These are phyloP conservation scores for Exophiala lecanii-corni DNA, from an alignment of 2,329 filamentous ascomycete species.

Conservation along the genomic window DNA sequence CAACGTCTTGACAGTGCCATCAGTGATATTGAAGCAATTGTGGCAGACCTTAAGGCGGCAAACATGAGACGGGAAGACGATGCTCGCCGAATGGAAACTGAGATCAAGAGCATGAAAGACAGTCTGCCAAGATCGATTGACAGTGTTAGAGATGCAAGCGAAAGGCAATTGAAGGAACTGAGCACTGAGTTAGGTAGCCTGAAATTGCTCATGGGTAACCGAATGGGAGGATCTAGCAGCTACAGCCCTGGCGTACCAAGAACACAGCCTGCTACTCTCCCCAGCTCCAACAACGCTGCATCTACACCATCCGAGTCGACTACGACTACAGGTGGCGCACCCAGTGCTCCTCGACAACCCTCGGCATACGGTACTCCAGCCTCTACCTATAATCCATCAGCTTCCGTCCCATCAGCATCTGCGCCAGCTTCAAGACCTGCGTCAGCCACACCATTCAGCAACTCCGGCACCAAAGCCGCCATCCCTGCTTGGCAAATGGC, in stretches of 20 bases:
- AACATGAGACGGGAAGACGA: slow-evolving; percentile 83
- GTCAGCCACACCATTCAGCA: slow-evolving; percentile 12
- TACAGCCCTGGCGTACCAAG: slow-evolving; percentile 30
- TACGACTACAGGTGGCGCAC: slow-evolving; percentile 11
- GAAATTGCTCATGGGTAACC: slow-evolving; percentile 74
- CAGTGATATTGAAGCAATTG: slow-evolving; percentile 75
- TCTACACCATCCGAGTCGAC: slow-evolving; percentile 22
- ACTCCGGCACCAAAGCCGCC: slow-evolving; percentile 51
- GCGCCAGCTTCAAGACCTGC: slow-evolving; percentile 10
- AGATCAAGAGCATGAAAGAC: slow-evolving; percentile 76
- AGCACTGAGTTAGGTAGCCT: slow-evolving; percentile 84
- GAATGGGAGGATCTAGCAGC: slow-evolving; percentile 40
- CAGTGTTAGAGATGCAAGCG: slow-evolving; percentile 78
- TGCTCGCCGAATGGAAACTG: slow-evolving; percentile 76
- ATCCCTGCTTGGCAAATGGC: slow-evolving; percentile 80
- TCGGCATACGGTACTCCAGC: slow-evolving; percentile 19
- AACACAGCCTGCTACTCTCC: slow-evolving; percentile 30
- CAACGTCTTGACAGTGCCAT: slow-evolving; percentile 77
- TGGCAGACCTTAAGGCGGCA: slow-evolving; percentile 74
- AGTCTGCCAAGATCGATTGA: slow-evolving; percentile 84
- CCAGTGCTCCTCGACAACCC: slow-evolving; percentile 11
- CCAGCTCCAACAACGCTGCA: slow-evolving; percentile 29
- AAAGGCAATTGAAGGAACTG: slow-evolving; percentile 76
- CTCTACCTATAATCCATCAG: slow-evolving; percentile 1
- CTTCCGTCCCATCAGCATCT: slow-evolving; percentile 10